Base-by-base conservation (phyloP, 306 rosid species). In the Malus sieversii region DNA sequence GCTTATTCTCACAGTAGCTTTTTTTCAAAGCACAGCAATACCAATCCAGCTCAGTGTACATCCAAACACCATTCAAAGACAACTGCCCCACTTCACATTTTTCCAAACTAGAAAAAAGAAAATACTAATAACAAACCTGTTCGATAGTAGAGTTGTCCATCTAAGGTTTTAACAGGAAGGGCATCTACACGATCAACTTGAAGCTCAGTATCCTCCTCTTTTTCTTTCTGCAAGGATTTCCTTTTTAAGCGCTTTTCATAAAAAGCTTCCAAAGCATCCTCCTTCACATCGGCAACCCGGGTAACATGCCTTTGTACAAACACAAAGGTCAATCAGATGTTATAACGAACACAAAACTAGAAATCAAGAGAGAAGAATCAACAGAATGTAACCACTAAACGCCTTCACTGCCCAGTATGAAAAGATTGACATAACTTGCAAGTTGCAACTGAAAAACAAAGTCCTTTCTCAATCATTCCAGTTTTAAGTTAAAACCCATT, bases 241-340 rank as follows among this genome's bases (percentile, higher is more conserved):
- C 82, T 95, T 73, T 70, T 84, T 76, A 83, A 61, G 46, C 97
- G 92, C 71, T 89, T 84, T 87, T 95, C 99, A 63, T 95, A 92
- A 20, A 88, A 77, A 78, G 88, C 93, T 85, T 95, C 99, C 88
- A 95, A 78, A 48, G 88, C 88, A 78, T 95, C 99, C 30, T 92
- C 97, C 71, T 90, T 91, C 58, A 85, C 97, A 79, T 92, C 89
- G 73, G 99, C 99, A 80, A 92, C 93, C 10, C 99, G 96, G 48
- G 85, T 85, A 70, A 95, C 97, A 82, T 95, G 97, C 96, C 99
- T 95, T 72, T 15, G 18, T 16, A 48, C 6, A 27, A 63, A 85
- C 68, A 15, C 2, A 35, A 52, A 65, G 1, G 45, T 57, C 12
- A 5, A 64, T 78, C 44, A 71, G 67, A n/a, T 51, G 10, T 3